Evolutionary conservation across 2,329 filamentous ascomycete species (phyloP).

Genomic region (Colletotrichum sp.): DNA sequence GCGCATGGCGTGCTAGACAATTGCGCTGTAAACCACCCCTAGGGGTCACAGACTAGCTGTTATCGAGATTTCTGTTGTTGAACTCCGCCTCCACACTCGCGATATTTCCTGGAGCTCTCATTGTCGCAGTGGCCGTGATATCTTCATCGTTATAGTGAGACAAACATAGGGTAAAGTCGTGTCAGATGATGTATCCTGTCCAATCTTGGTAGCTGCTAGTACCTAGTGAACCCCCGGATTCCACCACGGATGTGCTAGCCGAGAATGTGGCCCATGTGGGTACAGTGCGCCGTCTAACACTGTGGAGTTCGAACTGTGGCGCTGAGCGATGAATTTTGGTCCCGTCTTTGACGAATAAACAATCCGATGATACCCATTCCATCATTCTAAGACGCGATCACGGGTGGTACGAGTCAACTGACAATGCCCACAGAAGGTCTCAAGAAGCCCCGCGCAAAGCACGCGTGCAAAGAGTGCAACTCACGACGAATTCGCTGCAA

Average conservation of each 20-base stretch:
- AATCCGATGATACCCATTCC: not conserved
- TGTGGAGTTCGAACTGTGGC: not conserved
- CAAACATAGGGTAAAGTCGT: not conserved
- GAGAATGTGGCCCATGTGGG: not conserved
- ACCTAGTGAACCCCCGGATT: not conserved
- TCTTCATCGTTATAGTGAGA: not conserved
- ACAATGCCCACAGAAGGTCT: not conserved
- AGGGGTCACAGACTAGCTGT: too few species aligned
- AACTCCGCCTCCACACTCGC: too few species aligned
- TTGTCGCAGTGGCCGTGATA: too few species aligned
- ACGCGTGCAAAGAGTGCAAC: constrained; percentile 27
- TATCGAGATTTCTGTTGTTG: too few species aligned
- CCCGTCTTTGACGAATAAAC: not conserved
- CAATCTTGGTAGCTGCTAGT: not conserved
- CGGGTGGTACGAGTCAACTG: not conserved
- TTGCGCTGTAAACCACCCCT: too few species aligned
- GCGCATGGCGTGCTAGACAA: too few species aligned
- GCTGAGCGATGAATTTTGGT: not conserved
- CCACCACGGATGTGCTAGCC: not conserved
- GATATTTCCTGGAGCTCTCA: too few species aligned
- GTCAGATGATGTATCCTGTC: not conserved
- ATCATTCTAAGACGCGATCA: not conserved
- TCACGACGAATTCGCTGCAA: constrained; percentile 25
- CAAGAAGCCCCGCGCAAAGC: constrained; percentile 25
- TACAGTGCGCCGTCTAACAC: not conserved